A percentile compares a stretch with the other conserved stretches of the same genome.
These are phyloP conservation scores for Eutrema japonicum DNA, from an alignment of 345 rosid species.

Conservation along the genomic window DNA sequence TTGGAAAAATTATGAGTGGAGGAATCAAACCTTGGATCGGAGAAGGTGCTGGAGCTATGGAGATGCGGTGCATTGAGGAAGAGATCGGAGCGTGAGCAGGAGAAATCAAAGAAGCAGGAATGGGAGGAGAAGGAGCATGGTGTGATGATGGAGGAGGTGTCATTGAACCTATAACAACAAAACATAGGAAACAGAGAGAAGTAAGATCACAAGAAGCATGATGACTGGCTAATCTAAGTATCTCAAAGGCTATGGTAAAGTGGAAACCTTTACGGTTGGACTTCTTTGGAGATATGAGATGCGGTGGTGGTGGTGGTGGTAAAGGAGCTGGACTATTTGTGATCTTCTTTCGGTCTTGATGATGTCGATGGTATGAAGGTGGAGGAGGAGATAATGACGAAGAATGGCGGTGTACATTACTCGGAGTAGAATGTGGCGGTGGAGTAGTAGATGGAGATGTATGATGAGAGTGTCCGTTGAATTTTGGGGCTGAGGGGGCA, in stretches of 20 bases:
- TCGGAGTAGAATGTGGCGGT: slow-evolving; percentile 42
- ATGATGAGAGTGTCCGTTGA: slow-evolving; percentile 18
- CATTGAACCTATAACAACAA: slow-evolving; percentile 48
- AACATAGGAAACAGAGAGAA: slow-evolving; percentile 40
- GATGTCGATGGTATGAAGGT: slow-evolving; percentile 49
- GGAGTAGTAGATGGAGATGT: slow-evolving; percentile 31
- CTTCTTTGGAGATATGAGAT: slow-evolving; percentile 53
- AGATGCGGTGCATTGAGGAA: slow-evolving; percentile 42
- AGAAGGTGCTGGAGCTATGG: slow-evolving; percentile 67
- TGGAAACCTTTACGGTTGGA: slow-evolving; percentile 51
- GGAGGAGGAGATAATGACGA: slow-evolving; percentile 58
- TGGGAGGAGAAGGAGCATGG: slow-evolving; percentile 55
- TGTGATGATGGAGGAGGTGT: slow-evolving; percentile 54
- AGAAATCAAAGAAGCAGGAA: slow-evolving; percentile 51
- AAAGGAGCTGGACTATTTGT: slow-evolving; percentile 49
- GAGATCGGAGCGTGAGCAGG: slow-evolving; percentile 46
- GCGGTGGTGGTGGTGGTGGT: slow-evolving; percentile 52
- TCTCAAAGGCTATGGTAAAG: slow-evolving; percentile 6
- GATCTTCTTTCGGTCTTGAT: slow-evolving; percentile 44
- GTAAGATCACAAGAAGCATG: slow-evolving; percentile 10
- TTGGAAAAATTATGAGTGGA: slow-evolving; percentile 26
- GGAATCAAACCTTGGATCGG: slow-evolving; percentile 49
- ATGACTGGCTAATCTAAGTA: slow-evolving; percentile 13
- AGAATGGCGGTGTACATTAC: slow-evolving; percentile 38
- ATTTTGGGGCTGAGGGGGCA: slow-evolving; percentile 35